Evolutionary conservation across 371 early-diverging fungal species (phyloP).

Genomic region (Mucor indicus): DNA sequence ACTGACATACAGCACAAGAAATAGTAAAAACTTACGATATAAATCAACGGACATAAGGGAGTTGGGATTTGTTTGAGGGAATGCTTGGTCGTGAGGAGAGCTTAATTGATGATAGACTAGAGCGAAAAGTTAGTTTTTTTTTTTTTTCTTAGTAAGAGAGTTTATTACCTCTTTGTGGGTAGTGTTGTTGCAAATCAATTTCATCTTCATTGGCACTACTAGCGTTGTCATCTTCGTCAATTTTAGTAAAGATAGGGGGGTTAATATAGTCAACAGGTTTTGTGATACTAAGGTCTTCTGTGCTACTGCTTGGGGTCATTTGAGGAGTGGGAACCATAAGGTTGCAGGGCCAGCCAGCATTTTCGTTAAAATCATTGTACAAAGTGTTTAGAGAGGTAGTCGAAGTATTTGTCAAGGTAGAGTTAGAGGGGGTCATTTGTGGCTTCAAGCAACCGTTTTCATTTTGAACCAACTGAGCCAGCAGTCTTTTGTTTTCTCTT

Average conservation of each 20-base stretch:
- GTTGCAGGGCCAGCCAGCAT: constrained; percentile 5
- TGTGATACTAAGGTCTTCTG: constrained; percentile 5
- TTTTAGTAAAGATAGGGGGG: no score
- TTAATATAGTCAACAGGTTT: not conserved
- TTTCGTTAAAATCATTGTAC: not conserved
- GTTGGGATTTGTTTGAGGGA: not conserved
- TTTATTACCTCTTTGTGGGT: not conserved
- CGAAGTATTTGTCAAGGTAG: not conserved
- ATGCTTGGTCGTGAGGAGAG: not conserved
- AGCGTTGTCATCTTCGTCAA: constrained; percentile 13
- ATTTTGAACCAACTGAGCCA: constrained; percentile 13
- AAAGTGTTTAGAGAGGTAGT: not conserved
- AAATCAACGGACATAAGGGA: constrained; percentile 1
- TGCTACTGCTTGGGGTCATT: not conserved
- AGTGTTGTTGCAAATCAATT: constrained; percentile 5
- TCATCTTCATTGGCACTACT: constrained; percentile 13
- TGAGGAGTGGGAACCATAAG: not conserved
- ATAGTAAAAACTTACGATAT: constrained; percentile 4
- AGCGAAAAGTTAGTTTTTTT: not conserved
- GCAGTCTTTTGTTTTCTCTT: constrained; percentile 28
- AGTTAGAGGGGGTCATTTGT: not conserved
- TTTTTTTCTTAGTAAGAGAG: not conserved
- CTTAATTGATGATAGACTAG: not conserved
- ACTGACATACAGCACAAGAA: no score
- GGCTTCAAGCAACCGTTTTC: not conserved